Evolutionary conservation across 768 basidiomycete species (phyloP).

Genomic region (Chalciporus sphaerocephalus): DNA sequence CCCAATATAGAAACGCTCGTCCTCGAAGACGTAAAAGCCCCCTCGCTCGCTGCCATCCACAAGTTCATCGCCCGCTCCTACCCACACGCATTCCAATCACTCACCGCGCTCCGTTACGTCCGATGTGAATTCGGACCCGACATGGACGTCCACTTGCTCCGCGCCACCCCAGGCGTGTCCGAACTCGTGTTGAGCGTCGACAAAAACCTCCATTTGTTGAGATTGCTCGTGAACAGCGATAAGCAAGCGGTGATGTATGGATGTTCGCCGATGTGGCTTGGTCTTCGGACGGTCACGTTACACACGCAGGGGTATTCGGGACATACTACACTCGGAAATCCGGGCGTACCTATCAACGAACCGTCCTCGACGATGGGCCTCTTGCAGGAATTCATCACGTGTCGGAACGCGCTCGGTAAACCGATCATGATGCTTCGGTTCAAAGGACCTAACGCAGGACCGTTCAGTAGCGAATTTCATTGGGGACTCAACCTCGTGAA

Average conservation of each 20-base stretch:
- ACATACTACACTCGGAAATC: constrained; percentile 12
- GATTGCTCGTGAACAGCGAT: constrained; percentile 33
- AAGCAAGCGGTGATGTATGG: constrained; percentile 30
- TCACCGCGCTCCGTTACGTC: constrained; percentile 26
- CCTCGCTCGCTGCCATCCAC: constrained; percentile 27
- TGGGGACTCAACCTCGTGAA: constrained; percentile 28
- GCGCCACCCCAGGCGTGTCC: constrained; percentile 29
- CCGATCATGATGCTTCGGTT: constrained; percentile 23
- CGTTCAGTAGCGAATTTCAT: constrained; percentile 27
- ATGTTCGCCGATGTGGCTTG: constrained; percentile 28
- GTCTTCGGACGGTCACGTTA: constrained; percentile 23
- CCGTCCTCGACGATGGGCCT: constrained; percentile 29
- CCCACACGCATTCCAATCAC: constrained; percentile 28
- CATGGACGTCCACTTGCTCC: constrained; percentile 30
- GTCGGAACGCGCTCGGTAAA: constrained; percentile 18
- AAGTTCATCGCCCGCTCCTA: constrained; percentile 24
- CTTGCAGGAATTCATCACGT: constrained; percentile 25
- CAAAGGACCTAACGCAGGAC: constrained; percentile 29
- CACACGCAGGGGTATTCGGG: constrained; percentile 29
- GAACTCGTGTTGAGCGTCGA: constrained; percentile 32
- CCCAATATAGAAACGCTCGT: constrained; percentile 31
- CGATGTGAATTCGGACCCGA: constrained; percentile 31
- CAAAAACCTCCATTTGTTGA: constrained; percentile 26
- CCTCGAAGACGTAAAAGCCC: constrained; percentile 29
- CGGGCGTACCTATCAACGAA: constrained; percentile 27